Base-by-base conservation (phyloP, 768 basidiomycete species). In the Pisolithus orientalis region DNA sequence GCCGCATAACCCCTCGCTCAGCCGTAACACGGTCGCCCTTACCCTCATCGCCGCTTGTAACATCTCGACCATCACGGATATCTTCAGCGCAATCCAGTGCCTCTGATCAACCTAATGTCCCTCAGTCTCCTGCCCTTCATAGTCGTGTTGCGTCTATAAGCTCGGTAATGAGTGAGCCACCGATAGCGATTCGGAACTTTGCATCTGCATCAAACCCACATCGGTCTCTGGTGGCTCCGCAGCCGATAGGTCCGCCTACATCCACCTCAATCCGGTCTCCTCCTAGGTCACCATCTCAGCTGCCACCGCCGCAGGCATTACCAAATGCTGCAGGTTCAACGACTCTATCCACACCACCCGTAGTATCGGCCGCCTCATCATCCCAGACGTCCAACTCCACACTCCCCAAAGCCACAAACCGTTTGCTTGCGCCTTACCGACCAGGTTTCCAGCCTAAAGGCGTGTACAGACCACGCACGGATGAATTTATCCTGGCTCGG, bases 381-480 rank as follows among this genome's bases (percentile, higher is more conserved):
- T 50, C 65, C n/a, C 28, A 61, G 34, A 38, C 56, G n/a, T 63
- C 58, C 10, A 56, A 50, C 24, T 62, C 62, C 8, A 57, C 69
- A 7, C 63, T 61, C 37, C 64, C 65, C 4, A 47, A 59, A 16
- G 52, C 50, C 11, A 50, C 54, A 6, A 53, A 51, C 14, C 66
- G 61, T 47, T 55, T 65, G 46, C 61, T 69, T 5, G 82, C 85
- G 1, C 87, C 85, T 2, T 98, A 98, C 65, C 83, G 86, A 44
- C 84, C 90, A 3, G 92, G 93, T 1, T 99, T 97, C 65, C 95
- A 99, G 65, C 95, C 95, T 5, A 87, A 79, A 60, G 94, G 94
- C 5, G 81, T 93, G 5, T 85, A 82, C 64, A 73, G 84, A 11
- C 83, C 78, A 5, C 80, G 87, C 37, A 96, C 94, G 6, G 92